Conservation (phyloP, 371 early-diverging fungal species). For the Haplosporangium sp. region DNA sequence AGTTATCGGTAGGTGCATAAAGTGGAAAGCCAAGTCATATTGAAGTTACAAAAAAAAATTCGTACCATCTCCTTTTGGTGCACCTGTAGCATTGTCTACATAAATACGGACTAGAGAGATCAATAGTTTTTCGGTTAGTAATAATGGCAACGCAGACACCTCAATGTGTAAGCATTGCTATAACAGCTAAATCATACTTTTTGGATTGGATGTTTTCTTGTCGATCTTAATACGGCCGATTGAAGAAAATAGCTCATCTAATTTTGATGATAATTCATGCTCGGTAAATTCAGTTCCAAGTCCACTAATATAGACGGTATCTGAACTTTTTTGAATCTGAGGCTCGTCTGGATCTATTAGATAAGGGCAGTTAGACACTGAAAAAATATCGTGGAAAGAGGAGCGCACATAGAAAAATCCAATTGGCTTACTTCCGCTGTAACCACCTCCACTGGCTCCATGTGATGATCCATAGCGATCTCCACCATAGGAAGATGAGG, state of each 20-base stretch:
- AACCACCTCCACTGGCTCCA: slow-evolving; percentile 10
- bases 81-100: slow-evolving; percentile 66
- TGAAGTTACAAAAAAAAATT: neutral
- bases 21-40: neutral
- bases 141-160: too few relatives aligned
- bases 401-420: neutral
- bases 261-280: slow-evolving; percentile 56
- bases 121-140: too few relatives aligned
- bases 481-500: slow-evolving; percentile 30
- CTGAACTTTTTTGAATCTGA: slow-evolving; percentile 61
- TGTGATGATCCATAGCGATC: slow-evolving; percentile 44
- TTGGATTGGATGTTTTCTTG: slow-evolving; percentile 69
- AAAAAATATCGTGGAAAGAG: neutral
- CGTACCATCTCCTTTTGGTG: slow-evolving; percentile 80
- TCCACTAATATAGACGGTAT: slow-evolving; percentile 77
- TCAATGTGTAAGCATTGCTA: neutral
- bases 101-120: slow-evolving; percentile 71
- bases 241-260: slow-evolving; percentile 71
- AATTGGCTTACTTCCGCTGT: slow-evolving; percentile 15
- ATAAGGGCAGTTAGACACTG: neutral
- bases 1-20: neutral
- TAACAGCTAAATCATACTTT: slow-evolving; percentile 57
- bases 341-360: slow-evolving; percentile 32
- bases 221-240: slow-evolving; percentile 82
- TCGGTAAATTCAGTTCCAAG: slow-evolving; percentile 69